Conservation (phyloP, 805 yeast genomes). For the Starmerella asiatica region DNA sequence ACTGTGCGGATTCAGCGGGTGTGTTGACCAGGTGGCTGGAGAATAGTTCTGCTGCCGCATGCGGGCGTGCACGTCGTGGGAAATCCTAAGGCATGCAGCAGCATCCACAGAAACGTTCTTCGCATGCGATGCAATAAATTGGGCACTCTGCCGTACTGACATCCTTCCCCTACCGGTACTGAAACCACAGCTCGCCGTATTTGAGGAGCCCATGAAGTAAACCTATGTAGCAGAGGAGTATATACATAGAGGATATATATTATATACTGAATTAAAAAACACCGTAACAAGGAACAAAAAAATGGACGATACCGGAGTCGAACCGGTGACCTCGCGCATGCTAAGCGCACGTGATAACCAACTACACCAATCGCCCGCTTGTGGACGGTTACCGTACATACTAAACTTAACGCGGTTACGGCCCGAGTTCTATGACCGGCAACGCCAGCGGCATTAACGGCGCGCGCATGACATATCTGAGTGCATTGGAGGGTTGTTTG, state of each 20-base stretch:
- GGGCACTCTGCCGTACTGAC: slow-evolving; percentile 12
- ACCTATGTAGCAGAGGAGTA: not conserved
- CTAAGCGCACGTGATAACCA: slow-evolving; percentile 22
- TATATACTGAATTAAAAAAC: no score
- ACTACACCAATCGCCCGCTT: slow-evolving; percentile 21
- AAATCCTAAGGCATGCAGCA: slow-evolving; percentile 25
- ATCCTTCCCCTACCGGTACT: not conserved
- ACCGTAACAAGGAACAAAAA: slow-evolving; percentile 4
- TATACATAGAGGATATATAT: no score
- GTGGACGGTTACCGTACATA: no score
- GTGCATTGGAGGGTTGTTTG: no score
- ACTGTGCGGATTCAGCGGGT: slow-evolving; percentile 26
- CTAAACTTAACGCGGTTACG: no score
- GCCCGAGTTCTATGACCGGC: no score
- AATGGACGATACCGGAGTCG: slow-evolving; percentile 21
- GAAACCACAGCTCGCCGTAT: not conserved
- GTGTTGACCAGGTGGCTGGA: slow-evolving; percentile 29
- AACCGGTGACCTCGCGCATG: slow-evolving; percentile 22
- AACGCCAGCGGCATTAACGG: no score
- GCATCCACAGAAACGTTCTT: slow-evolving; percentile 24
- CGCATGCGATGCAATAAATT: slow-evolving; percentile 15
- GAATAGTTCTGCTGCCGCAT: slow-evolving; percentile 26
- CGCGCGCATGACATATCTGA: no score
- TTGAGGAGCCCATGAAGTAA: not conserved
- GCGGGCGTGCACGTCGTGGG: slow-evolving; percentile 20